Base-by-base conservation (phyloP, 1,284 basidiomycete genomes). In the Tilletia caries region DNA sequence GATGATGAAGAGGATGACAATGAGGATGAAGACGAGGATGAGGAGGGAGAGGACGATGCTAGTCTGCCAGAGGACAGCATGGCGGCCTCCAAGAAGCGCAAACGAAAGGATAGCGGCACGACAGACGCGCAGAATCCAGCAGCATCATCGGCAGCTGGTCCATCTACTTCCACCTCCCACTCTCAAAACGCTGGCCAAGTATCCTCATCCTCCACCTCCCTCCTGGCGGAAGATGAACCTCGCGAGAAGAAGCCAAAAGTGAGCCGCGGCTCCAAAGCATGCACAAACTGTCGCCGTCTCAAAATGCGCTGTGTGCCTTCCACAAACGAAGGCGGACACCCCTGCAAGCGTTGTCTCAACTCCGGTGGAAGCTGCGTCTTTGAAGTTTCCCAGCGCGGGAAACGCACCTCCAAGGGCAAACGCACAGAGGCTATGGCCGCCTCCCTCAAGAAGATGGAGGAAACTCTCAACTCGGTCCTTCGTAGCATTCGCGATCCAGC, bases 291-390 rank as follows among this genome's bases (percentile, higher is more conserved):
- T 83, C 89, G 95, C 41, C 90, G 93, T 64, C 89, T 98, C 73
- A 98, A 98, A 86, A 98, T 98, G 95, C 92, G 95, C 76, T 98
- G 95, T 76, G 92, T 96, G 23, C 93, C 91, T 44, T 92, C 92
- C 1, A 94, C 96, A 79, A 84, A 94, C 43, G 29, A 29, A 34
- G 58, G 58, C n/a, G 93, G 92, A 0, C 92, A 92, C 0, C 93
- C 94, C 0, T 97, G 94, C 85, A 94, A 93, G 74, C 85, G 86
- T 41, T 79, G 85, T 66, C 70, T 72, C 62, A 79, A 79, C 70
- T 74, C 75, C 66, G 73, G 76, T 23, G 70, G 76, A 75, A 76
- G 83, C 52, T 83, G 81, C 67, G 72, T 82, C 71, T 83, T 83
- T 46, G 76, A 80, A 37, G 80, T 81, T 65, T 79, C 76, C 71